Evolutionary conservation across 1,139 yeast genomes (phyloP).

Genomic region (Candida sojae): DNA sequence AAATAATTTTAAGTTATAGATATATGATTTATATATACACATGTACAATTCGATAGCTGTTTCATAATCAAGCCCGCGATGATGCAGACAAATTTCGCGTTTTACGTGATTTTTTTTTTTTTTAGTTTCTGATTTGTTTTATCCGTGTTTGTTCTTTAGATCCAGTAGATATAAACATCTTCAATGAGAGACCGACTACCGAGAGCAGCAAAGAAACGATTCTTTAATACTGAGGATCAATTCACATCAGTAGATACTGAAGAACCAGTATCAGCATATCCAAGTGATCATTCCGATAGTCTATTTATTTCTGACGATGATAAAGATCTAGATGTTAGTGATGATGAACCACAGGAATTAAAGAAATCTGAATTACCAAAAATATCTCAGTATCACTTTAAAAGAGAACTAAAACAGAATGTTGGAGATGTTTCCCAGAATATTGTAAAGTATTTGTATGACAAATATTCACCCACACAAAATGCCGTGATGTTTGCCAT

Average conservation of each 20-base stretch:
- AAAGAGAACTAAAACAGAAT: constrained; percentile 18
- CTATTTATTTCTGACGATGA: constrained; percentile 20
- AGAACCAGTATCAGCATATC: constrained; percentile 3
- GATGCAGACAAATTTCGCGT: no score
- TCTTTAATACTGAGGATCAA: constrained; percentile 15
- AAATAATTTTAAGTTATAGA: no score
- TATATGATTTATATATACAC: no score
- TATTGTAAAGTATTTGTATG: constrained; percentile 20
- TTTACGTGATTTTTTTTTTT: no score
- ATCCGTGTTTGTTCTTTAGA: no score
- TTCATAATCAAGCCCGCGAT: no score
- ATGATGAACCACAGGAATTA: not conserved
- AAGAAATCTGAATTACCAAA: not conserved
- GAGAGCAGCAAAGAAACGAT: constrained; percentile 12
- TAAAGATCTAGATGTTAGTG: constrained; percentile 13
- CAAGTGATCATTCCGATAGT: not conserved
- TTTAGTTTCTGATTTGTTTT: no score
- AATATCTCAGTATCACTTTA: constrained; percentile 18
- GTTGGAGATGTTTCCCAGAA: constrained; percentile 24
- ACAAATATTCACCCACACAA: constrained; percentile 23
- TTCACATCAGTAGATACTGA: constrained; percentile 11
- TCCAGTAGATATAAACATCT: no score
- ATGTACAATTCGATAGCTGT: no score
- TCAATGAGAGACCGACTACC: not conserved
- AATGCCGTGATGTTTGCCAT: constrained; percentile 30